Conservation (phyloP, 2,329 filamentous ascomycete species). For the Pseudocercospora vitis region DNA sequence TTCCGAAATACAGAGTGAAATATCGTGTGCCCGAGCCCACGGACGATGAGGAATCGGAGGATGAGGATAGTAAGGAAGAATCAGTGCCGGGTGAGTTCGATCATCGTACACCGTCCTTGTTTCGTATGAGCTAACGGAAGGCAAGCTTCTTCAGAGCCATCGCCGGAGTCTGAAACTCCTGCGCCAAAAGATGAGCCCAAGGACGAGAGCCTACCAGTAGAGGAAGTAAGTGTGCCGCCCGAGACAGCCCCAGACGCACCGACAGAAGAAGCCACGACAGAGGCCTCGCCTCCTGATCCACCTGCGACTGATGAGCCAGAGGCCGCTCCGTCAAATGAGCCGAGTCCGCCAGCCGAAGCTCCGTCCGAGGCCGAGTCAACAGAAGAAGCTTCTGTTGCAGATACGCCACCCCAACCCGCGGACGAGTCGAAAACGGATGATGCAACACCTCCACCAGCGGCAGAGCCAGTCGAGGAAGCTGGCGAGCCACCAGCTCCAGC, state of each 20-base stretch:
- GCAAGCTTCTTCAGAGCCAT: not conserved
- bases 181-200: not conserved
- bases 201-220: not conserved
- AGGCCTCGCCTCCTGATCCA: not conserved
- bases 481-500: not conserved
- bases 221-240: not conserved
- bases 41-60: conserved; percentile 30
- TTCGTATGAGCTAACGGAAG: not conserved
- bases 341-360: not conserved
- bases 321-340: not conserved
- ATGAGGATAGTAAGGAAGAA: conserved; percentile 13
- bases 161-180: conserved; percentile 1
- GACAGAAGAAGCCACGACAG: not conserved
- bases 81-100: not conserved
- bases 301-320: not conserved
- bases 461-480: not conserved
- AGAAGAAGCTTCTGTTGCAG: not conserved
- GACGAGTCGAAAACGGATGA: not conserved
- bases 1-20: conserved; percentile 30
- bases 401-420: not conserved
- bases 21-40: conserved; percentile 29
- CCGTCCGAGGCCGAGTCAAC: not conserved
- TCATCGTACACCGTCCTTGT: not conserved
- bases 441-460: not conserved
- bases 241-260: not conserved